Percentiles rank a stretch among this genome's conserved stretches.
Conservation (phyloP, 495 filamentous ascomycete genomes). For the Margaritispora aquatica region DNA sequence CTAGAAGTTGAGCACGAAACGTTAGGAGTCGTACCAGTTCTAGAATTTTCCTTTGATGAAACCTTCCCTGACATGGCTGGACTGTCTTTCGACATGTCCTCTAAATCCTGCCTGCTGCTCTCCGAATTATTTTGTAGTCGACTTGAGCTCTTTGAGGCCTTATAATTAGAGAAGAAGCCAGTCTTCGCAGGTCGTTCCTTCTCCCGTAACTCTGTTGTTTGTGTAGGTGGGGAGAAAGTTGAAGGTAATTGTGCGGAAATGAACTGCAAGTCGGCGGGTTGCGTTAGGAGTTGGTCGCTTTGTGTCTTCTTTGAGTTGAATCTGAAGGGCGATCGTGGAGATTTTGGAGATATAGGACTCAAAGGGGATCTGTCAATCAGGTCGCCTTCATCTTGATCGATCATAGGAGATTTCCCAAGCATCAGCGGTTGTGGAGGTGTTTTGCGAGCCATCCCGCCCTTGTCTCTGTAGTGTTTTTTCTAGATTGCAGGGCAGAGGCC, state of each 20-base stretch:
- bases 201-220: conserved; percentile 6
- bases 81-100: conserved; percentile 22
- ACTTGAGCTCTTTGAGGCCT: conserved; percentile 23
- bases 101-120: not conserved
- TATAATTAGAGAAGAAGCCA: conserved; percentile 25
- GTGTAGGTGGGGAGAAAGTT: conserved; percentile 3
- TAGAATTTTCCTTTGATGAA: conserved; percentile 20
- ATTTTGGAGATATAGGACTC: conserved; percentile 38
- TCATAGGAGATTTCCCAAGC: conserved; percentile 32
- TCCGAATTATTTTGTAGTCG: conserved; percentile 18
- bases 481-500: conserved; percentile 13
- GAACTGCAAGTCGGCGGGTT: conserved; percentile 4
- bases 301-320: conserved; percentile 29
- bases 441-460: conserved; percentile 44
- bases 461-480: conserved; percentile 5
- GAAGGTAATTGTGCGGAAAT: no score
- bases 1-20: conserved; percentile 6
- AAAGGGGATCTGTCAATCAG: conserved; percentile 20
- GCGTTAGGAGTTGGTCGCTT: conserved; percentile 6
- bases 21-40: conserved; percentile 18
- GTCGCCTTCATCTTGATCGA: conserved; percentile 9
- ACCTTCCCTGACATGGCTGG: conserved; percentile 14
- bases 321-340: conserved; percentile 46
- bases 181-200: conserved; percentile 10
- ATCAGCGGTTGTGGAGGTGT: conserved; percentile 45